Conservation (phyloP, 352 stramenopile genomes). For the Phytopythium helicoides region DNA sequence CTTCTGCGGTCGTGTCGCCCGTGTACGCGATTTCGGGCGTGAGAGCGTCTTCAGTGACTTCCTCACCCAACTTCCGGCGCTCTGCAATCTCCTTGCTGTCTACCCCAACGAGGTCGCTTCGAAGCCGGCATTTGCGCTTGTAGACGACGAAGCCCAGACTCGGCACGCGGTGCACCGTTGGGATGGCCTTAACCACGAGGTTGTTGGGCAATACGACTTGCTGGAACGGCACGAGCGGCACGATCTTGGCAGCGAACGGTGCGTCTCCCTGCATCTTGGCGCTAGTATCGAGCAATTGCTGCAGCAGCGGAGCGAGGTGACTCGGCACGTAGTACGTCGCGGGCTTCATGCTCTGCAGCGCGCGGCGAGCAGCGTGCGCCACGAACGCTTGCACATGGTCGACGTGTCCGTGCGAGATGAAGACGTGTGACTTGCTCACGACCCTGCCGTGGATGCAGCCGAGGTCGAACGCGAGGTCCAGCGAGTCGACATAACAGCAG, state of each 20-base stretch:
- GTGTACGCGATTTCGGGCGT: slow-evolving; percentile 79
- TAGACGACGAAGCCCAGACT: slow-evolving; percentile 83
- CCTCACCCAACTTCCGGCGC: slow-evolving; percentile 35
- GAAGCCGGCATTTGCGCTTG: slow-evolving; percentile 46
- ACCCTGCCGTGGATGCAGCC: slow-evolving; percentile 45
- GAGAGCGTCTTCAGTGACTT: slow-evolving; percentile 32
- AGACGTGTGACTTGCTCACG: slow-evolving; percentile 67
- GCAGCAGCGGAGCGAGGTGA: slow-evolving; percentile 47
- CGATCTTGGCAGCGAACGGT: slow-evolving; percentile 42
- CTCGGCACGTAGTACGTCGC: slow-evolving; percentile 68
- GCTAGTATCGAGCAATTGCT: slow-evolving; percentile 50
- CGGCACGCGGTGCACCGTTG: slow-evolving; percentile 65
- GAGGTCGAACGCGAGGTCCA: slow-evolving; percentile 80
- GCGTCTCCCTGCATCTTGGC: slow-evolving; percentile 59
- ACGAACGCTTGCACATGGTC: slow-evolving; percentile 77
- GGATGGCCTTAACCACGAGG: slow-evolving; percentile 60
- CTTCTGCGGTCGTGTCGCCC: slow-evolving; percentile 68
- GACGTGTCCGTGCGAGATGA: slow-evolving; percentile 86
- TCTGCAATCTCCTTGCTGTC: slow-evolving; percentile 43
- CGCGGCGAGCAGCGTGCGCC: slow-evolving; percentile 55
- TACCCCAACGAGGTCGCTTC: slow-evolving; percentile 42
- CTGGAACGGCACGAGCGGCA: slow-evolving; percentile 46
- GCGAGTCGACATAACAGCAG: slow-evolving; percentile 67
- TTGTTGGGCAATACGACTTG: slow-evolving; percentile 59
- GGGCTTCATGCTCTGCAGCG: slow-evolving; percentile 46